Evolutionary conservation across 2,329 filamentous ascomycete genomes (phyloP), one percentile per base, ranked within the genome.

Genomic region (Exophiala dermatitidis): DNA sequence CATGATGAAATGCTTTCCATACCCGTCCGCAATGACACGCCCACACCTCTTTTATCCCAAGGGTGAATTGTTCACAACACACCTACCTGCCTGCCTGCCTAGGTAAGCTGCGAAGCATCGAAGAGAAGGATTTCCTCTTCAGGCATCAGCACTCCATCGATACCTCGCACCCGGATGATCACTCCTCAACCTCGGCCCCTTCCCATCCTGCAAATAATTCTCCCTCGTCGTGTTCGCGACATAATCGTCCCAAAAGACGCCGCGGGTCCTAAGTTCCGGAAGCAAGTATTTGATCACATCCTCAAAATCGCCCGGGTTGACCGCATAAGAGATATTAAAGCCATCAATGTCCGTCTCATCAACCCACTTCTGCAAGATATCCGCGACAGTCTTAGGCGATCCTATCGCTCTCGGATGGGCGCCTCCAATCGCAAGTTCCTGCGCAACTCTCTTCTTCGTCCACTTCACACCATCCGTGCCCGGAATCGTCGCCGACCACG

Each of bases 331-430:
- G 29, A 77, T 53, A 60, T 88, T 89, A 68, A 89, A 89, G 0
- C 85, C 84, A 64, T 88, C 85, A 1, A 88, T 77, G 59, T 85
- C 84, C 0, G 81, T 83, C 64, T 86, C 83, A 3, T 72, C 64
- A 0, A 87, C 72, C 84, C 84, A 88, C 0, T 72, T 68, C 67
- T 88, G 81, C 48, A 88, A 73, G 38, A 77, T 74, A 63, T 88
- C 83, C 0, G 82, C 85, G 1, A 88, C 82, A 59, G 81, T 78
- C 10, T 74, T 67, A 0, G 84, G 71, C 0, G 82, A 86, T 0
- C 85, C 77, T 9, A 79, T 69, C 3, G 68, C 64, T 1, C 77
- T 70, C 0, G 76, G 74, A 0, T 73, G 72, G 12, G 77, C 63
- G 0, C 76, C 74, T 3, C 76, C 76, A 28, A 78, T 71, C 0